Base-by-base conservation (phyloP, 257 asterid genomes). In the Salvia rosmarinus region DNA sequence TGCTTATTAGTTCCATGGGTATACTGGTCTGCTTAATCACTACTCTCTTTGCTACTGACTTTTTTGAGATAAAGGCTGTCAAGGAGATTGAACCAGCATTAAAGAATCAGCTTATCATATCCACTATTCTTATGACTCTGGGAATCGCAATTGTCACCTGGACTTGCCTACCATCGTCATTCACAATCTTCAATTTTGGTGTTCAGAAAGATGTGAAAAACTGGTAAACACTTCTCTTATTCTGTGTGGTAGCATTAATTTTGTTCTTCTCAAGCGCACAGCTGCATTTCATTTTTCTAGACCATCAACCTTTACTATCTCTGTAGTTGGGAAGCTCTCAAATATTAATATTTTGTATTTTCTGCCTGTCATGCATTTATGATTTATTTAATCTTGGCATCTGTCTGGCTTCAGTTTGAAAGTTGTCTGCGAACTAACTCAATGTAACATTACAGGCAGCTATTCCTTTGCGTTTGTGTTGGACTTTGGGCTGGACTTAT, bases 401-500 rank as follows among this genome's bases (percentile, higher is more conserved):
- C 7, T 54, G 61, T 20, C 34, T 52, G 16, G 5, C 32, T 11
- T 59, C 6, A 54, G 32, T 30, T 0, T 23, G 52, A 49, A 40
- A 44, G 20, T 28, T 68, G 54, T 67, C 5, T 75, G 39, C 51
- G 23, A 32, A 50, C 60, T 74, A 65, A 71, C 42, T 44, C 42
- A 17, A 11, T 77, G 34, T 60, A 64, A 37, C 62, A 28, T 12
- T 54, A 39, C 91, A 92, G 98, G 98, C 89, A 90, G 76, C 86
- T 90, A 35, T 90, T 89, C 83, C 82, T 92, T 32, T 90, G 98
- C 75, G 98, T 92, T 32, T 85, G 87, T 55, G 96, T 90, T 67
- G 98, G 98, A 76, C 96, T 92, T 64, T 92, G 98, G 98, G 95
- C 98, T 76, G 98, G 98, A 79, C 96, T 92, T 49, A 82, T 92